Conservation (phyloP, 73 alveolate genomes). For the Tetrahymena thermophila region DNA sequence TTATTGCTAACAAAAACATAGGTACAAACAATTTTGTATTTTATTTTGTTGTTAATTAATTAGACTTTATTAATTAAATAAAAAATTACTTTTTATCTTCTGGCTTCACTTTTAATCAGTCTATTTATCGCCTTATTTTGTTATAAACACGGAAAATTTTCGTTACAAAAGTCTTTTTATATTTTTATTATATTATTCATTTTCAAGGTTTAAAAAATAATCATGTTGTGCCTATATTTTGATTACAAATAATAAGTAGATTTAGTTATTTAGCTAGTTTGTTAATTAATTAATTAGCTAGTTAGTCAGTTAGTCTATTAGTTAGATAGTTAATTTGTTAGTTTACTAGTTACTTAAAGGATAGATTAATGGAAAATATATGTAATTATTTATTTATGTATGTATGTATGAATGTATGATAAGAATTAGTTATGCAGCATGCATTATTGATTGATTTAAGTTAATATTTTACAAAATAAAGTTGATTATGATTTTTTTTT, state of each 20-base stretch:
- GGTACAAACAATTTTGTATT: too few species aligned
- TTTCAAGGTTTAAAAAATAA: too few species aligned
- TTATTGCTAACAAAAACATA: too few species aligned
- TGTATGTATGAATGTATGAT: not conserved
- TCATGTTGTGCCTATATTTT: too few species aligned
- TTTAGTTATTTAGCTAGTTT: too few species aligned
- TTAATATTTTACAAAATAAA: not conserved
- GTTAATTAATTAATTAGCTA: too few species aligned
- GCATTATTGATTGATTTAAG: not conserved
- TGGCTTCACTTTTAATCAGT: not conserved
- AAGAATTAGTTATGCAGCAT: not conserved
- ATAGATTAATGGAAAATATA: not conserved
- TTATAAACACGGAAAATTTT: not conserved
- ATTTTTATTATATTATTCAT: too few species aligned
- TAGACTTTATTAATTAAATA: not conserved
- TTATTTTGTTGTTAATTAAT: too few species aligned
- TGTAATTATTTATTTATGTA: not conserved
- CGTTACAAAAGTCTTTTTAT: not conserved
- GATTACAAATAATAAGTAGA: not conserved
- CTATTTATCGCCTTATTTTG: not conserved
- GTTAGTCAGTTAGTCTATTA: too few species aligned
- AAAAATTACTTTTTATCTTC: not conserved
- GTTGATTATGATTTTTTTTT: not conserved
- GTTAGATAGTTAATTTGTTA: not conserved
- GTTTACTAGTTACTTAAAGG: too few species aligned